phyloP scores from a whole-genome alignment of 2,329 filamentous ascomycete species.

The Fusarium goolgardi region DNA sequence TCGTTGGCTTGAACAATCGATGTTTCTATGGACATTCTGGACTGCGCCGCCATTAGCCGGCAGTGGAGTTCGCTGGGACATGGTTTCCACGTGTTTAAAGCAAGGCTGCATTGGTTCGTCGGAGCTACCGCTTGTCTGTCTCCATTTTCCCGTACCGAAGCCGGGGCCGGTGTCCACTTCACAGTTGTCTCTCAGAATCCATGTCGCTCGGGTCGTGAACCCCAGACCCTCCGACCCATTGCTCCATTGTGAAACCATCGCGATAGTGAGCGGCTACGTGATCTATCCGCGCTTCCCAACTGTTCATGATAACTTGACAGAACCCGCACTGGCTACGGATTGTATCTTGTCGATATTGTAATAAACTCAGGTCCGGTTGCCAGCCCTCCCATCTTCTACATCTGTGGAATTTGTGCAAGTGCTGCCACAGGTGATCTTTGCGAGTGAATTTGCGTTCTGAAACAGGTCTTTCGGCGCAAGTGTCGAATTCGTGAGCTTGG shows the following conservation, averaged over 20 bases:
- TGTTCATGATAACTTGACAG: slow-evolving; percentile 43
- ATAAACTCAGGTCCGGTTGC: slow-evolving; percentile 55
- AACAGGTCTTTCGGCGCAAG: slow-evolving; percentile 61
- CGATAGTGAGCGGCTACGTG: slow-evolving; percentile 49
- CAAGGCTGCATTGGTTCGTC: slow-evolving; percentile 35
- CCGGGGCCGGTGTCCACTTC: slow-evolving; percentile 17
- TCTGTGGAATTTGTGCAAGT: slow-evolving; percentile 57
- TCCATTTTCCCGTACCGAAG: slow-evolving; percentile 25
- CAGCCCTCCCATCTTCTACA: slow-evolving; percentile 62
- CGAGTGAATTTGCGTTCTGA: slow-evolving; percentile 57
- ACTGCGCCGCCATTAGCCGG: slow-evolving; percentile 22
- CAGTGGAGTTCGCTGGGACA: slow-evolving; percentile 23
- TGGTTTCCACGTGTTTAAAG: slow-evolving; percentile 30
- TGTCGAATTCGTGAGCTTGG: slow-evolving; percentile 56
- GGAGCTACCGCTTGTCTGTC: slow-evolving; percentile 6
- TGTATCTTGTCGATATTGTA: slow-evolving; percentile 48
- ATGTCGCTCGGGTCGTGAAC: slow-evolving; percentile 37
- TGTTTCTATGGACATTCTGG: slow-evolving; percentile 13
- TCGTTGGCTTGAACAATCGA: neutral
- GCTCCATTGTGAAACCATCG: slow-evolving; percentile 48
- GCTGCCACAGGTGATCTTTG: slow-evolving; percentile 58
- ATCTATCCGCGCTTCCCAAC: slow-evolving; percentile 47
- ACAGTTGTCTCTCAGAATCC: slow-evolving; percentile 10
- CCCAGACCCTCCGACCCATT: slow-evolving; percentile 42
- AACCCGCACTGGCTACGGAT: slow-evolving; percentile 49